phyloP scores from a whole-genome alignment of 176 grass and related monocot species.

The Avena eriantha region DNA sequence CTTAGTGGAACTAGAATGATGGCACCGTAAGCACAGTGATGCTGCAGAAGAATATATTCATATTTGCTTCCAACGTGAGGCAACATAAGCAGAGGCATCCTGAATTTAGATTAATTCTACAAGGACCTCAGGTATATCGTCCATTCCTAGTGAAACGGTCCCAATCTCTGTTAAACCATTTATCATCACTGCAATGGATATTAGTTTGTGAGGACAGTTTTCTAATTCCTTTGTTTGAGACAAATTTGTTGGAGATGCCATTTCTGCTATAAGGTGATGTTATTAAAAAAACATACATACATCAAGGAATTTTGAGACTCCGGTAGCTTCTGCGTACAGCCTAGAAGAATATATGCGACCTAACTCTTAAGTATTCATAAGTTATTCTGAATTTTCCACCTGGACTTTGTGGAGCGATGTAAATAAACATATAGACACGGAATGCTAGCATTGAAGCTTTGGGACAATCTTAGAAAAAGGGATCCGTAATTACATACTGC shows the following conservation, averaged over 20 bases:
- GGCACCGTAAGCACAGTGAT: conserved; percentile 24
- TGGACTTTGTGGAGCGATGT: background rate
- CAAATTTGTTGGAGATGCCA: background rate
- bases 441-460: background rate
- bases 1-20: conserved; percentile 35
- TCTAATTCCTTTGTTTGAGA: background rate
- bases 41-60: conserved; percentile 37
- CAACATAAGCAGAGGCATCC: conserved; percentile 34
- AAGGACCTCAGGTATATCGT: background rate
- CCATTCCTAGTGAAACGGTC: background rate
- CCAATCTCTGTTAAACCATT: background rate
- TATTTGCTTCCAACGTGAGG: conserved; percentile 17
- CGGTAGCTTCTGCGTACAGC: background rate
- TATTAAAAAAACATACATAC: background rate
- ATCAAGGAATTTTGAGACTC: background rate
- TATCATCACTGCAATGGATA: background rate
- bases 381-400: background rate
- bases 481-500: background rate
- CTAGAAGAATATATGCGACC: background rate
- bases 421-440: background rate
- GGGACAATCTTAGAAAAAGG: conserved; percentile 6
- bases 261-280: background rate
- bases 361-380: background rate
- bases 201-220: background rate
- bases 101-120: conserved; percentile 44